Percentiles rank a stretch among this genome's conserved stretches.
phyloP scores from a whole-genome alignment of 352 stramenopile species.

The Thalassiosira oceanica region DNA sequence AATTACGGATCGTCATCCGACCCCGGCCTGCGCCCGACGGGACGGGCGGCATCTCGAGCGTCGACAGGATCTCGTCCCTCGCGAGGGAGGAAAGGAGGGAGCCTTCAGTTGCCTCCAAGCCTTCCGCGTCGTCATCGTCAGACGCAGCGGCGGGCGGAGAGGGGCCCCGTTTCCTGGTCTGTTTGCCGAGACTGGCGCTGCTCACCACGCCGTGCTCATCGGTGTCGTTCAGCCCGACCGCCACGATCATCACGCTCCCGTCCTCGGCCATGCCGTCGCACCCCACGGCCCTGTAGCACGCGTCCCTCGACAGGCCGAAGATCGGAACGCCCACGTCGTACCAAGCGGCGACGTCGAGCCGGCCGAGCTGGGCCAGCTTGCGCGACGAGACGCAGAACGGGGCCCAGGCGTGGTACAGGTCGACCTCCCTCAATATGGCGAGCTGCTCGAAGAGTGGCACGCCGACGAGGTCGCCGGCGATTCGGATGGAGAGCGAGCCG shows the following conservation, averaged over 20 bases:
- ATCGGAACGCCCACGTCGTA: slow-evolving; percentile 60
- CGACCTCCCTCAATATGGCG: slow-evolving; percentile 65
- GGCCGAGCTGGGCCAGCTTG: slow-evolving; percentile 67
- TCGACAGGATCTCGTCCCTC: too few species aligned
- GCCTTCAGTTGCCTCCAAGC: too few species aligned
- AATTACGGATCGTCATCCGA: too few species aligned
- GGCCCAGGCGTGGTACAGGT: slow-evolving; percentile 74
- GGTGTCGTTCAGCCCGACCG: slow-evolving; percentile 59
- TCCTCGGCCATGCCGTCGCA: slow-evolving; percentile 77
- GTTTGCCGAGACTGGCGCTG: neutral
- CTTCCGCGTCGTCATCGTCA: neutral
- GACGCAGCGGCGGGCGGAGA: too few species aligned
- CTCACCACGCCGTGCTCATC: slow-evolving; percentile 20
- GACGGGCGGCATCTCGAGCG: too few species aligned
- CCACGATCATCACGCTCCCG: slow-evolving; percentile 69
- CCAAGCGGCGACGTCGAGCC: slow-evolving; percentile 77
- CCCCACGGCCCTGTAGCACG: slow-evolving; percentile 70
- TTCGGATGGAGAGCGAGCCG: slow-evolving; percentile 69
- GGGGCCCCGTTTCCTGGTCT: too few species aligned
- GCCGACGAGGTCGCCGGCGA: slow-evolving; percentile 55
- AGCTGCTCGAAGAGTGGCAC: slow-evolving; percentile 79
- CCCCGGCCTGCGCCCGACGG: too few species aligned
- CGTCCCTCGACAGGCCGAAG: slow-evolving; percentile 72
- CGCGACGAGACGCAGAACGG: slow-evolving; percentile 59
- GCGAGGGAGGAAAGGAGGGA: too few species aligned